Base-by-base conservation (phyloP, 2,329 filamentous ascomycete genomes). In the Aspergillus felis region DNA sequence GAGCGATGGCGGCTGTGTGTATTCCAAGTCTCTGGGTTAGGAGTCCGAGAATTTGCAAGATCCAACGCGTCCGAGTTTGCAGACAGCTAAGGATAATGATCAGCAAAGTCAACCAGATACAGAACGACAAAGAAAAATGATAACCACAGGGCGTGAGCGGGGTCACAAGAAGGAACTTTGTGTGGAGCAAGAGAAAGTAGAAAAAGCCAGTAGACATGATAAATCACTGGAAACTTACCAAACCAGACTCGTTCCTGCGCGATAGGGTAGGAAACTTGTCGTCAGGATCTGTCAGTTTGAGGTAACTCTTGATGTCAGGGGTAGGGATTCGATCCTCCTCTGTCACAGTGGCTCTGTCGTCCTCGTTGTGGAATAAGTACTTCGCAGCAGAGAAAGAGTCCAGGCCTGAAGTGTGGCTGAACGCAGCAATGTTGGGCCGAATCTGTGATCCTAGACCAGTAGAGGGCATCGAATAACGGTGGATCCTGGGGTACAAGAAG, bases 391-490 rank as follows among this genome's bases (percentile, higher is more conserved):
- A 92, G 68, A 91, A 91, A 64, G 90, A 88, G 61, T 94, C 92
- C 57, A 96, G 79, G 42, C 84, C 84, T n/a, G 68, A 63, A 12
- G 60, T 58, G 35, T 63, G 66, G 55, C 62, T 70, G 54, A 70
- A 73, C 20, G 60, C 65, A 42, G 68, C 64, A 14, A 66, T 57
- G 24, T 64, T 69, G 1, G 71, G 64, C n/a, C 71, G 70, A 28
- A 69, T 56, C 27, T 72, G 65, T 50, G 67, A 67, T 47, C 65
- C 69, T 42, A 74, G 61, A 22, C 71, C 73, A 35, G 68, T 91
- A 53, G 93, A 89, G 32, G 93, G 93, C 89, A 97, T 92, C 4
- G 93, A 97, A 75, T 96, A 96, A 63, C 93, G 89, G 73, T 96
- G 95, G 59, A 88, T 82, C 64, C 91, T 95, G 57, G 56, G 57